A percentile compares a stretch with the other conserved stretches of the same genome.
Evolutionary conservation across 768 basidiomycete species (phyloP).

Genomic region (Xerocomellus chrysenteron): DNA sequence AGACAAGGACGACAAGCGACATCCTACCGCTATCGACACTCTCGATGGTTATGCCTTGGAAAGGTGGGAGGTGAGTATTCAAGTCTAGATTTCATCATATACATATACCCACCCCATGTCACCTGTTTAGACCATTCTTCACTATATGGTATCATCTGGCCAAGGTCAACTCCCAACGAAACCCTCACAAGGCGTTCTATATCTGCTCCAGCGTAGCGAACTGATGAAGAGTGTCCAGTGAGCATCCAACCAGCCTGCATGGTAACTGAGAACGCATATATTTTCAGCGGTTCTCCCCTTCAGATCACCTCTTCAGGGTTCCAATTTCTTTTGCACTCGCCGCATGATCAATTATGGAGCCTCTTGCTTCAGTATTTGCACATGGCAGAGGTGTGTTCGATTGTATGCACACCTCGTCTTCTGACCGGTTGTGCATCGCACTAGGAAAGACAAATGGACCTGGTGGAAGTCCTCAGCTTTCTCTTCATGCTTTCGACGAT

Average conservation of each 20-base stretch:
- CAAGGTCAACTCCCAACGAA: slow-evolving; percentile 70
- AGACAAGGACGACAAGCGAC: slow-evolving; percentile 60
- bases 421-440: slow-evolving; percentile 13
- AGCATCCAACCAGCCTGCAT: slow-evolving; percentile 22
- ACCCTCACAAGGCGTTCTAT: slow-evolving; percentile 82
- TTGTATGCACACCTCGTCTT: slow-evolving; percentile 1
- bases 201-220: slow-evolving; percentile 78
- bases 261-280: background rate
- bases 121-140: slow-evolving; percentile 76
- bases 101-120: background rate
- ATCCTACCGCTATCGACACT: slow-evolving; percentile 50
- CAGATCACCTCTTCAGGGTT: slow-evolving; percentile 94
- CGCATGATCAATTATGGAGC: slow-evolving; percentile 95
- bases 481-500: slow-evolving; percentile 97
- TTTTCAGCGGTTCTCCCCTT: slow-evolving; percentile 50
- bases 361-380: slow-evolving; percentile 87
- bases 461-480: slow-evolving; percentile 91
- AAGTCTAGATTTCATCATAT: background rate
- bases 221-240: slow-evolving; percentile 79
- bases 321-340: slow-evolving; percentile 92
- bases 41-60: slow-evolving; percentile 83
- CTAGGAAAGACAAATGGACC: slow-evolving; percentile 85
- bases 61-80: slow-evolving; percentile 77
- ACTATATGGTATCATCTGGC: slow-evolving; percentile 96
- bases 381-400: slow-evolving; percentile 67